phyloP scores from a whole-genome alignment of 371 early-diverging fungal species.

The Rhizopus delemar region DNA sequence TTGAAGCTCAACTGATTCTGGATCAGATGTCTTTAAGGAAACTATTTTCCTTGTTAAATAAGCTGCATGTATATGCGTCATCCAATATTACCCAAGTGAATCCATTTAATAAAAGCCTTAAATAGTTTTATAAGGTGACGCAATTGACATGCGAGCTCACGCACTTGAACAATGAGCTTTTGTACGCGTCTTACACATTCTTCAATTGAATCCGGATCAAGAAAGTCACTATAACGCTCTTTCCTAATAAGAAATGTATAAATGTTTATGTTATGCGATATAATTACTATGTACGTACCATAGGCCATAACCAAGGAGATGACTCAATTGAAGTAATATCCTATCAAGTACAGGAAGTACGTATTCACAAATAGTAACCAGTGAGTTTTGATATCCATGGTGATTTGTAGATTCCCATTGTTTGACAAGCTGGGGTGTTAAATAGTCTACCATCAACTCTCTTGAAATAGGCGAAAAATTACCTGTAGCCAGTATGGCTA shows the following conservation, averaged over 20 bases:
- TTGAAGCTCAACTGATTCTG: conserved; percentile 13
- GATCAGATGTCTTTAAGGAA: conserved; percentile 9
- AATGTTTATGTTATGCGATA: neutral
- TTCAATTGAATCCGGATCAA: conserved; percentile 13
- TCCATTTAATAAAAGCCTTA: conserved; percentile 24
- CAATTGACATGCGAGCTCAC: conserved; percentile 5
- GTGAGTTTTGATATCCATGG: conserved; percentile 12
- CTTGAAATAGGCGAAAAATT: conserved; percentile 11
- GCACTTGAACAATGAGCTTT: conserved; percentile 5
- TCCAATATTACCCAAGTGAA: conserved; percentile 12
- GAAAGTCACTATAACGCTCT: conserved; percentile 21
- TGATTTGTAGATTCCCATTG: conserved; percentile 16
- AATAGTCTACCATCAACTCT: conserved; percentile 14
- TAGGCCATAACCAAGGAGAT: conserved; percentile 21
- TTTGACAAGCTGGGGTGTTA: conserved; percentile 24
- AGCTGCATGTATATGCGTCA: neutral
- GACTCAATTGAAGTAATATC: conserved; percentile 20
- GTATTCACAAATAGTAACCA: conserved; percentile 14
- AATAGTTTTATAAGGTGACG: conserved; percentile 8
- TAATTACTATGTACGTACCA: conserved; percentile 13
- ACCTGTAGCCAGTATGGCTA: conserved; percentile 23
- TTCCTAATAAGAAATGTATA: conserved; percentile 14
- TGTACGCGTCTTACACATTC: conserved; percentile 6
- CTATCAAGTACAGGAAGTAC: conserved; percentile 23
- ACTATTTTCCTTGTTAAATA: conserved; percentile 7